Percentiles rank a stretch among this genome's conserved stretches.
These are phyloP conservation scores for Posidonia oceanica DNA, from an alignment of 116 monocot species.

Conservation along the genomic window DNA sequence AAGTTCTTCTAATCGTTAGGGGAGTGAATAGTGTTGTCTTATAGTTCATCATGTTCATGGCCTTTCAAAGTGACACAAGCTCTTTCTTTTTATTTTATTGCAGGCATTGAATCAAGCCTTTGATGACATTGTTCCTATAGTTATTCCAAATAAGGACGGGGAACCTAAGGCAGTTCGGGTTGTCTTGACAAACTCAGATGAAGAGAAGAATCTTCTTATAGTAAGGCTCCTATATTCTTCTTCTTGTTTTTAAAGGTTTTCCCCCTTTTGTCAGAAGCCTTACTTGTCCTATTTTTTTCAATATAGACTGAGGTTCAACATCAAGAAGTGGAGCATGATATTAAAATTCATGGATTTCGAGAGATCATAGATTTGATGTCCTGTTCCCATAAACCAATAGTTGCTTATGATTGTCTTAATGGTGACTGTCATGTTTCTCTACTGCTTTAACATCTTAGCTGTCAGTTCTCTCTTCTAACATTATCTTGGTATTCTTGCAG, in stretches of 20 bases:
- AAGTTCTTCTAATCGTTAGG: neutral
- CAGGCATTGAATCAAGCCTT: slow-evolving; percentile 41
- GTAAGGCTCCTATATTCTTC: slow-evolving; percentile 14
- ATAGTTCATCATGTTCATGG: neutral
- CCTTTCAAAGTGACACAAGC: neutral
- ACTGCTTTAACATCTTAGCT: neutral
- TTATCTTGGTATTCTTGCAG: slow-evolving; percentile 19
- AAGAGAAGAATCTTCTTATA: slow-evolving; percentile 66
- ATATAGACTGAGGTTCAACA: slow-evolving; percentile 48
- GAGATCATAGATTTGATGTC: slow-evolving; percentile 80
- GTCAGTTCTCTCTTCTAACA: neutral
- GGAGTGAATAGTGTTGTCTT: neutral
- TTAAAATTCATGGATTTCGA: slow-evolving; percentile 70
- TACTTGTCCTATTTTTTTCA: neutral
- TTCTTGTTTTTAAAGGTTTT: neutral
- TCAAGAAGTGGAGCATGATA: slow-evolving; percentile 54
- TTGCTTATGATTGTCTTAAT: slow-evolving; percentile 61
- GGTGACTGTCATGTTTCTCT: slow-evolving; percentile 22
- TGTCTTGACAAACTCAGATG: slow-evolving; percentile 61
- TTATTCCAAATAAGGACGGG: slow-evolving; percentile 41
- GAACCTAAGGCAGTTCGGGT: slow-evolving; percentile 36
- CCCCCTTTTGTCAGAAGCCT: neutral
- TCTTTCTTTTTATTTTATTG: slow-evolving; percentile 8
- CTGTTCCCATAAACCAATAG: slow-evolving; percentile 60
- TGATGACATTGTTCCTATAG: slow-evolving; percentile 60